Percentiles rank a stretch among this genome's conserved stretches.
Conservation (phyloP, 371 early-diverging fungal species). For the Zancudomyces culisetae region DNA sequence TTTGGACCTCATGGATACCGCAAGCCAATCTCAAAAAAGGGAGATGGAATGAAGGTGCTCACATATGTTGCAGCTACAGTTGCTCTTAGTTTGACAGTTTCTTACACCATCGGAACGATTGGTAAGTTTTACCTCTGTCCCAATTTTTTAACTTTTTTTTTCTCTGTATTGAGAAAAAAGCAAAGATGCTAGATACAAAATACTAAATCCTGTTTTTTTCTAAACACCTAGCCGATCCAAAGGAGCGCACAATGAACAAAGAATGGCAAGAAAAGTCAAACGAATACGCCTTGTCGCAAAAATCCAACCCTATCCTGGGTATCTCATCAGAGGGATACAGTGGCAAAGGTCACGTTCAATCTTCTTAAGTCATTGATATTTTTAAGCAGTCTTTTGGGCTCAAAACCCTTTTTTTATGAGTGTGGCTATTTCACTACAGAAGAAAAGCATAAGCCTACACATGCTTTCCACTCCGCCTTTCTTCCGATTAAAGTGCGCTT, state of each 20-base stretch:
- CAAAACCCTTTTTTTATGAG: too few relatives aligned
- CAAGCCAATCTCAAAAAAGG: constrained; percentile 51
- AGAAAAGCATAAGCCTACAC: too few relatives aligned
- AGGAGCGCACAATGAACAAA: constrained; percentile 53
- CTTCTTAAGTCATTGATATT: constrained; percentile 20
- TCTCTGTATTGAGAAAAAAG: neutral
- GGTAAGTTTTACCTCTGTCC: constrained; percentile 42
- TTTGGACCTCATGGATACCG: constrained; percentile 89
- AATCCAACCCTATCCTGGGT: constrained; percentile 81
- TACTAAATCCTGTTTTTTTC: neutral
- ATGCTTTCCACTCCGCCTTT: too few relatives aligned
- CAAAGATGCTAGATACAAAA: neutral
- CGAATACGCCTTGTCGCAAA: constrained; percentile 56
- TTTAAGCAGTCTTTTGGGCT: too few relatives aligned
- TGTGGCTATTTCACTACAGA: too few relatives aligned
- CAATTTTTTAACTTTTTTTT: neutral
- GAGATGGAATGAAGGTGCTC: constrained; percentile 49
- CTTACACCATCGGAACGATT: constrained; percentile 37
- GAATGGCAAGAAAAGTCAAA: constrained; percentile 89
- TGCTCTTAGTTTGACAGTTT: constrained; percentile 35
- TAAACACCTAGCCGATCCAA: constrained; percentile 7
- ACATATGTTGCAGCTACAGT: constrained; percentile 44
- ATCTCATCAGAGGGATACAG: constrained; percentile 66
- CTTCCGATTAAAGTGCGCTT: too few relatives aligned
- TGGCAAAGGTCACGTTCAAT: constrained; percentile 48